Conservation (phyloP, 345 rosid species). For the Aegle marmelos region DNA sequence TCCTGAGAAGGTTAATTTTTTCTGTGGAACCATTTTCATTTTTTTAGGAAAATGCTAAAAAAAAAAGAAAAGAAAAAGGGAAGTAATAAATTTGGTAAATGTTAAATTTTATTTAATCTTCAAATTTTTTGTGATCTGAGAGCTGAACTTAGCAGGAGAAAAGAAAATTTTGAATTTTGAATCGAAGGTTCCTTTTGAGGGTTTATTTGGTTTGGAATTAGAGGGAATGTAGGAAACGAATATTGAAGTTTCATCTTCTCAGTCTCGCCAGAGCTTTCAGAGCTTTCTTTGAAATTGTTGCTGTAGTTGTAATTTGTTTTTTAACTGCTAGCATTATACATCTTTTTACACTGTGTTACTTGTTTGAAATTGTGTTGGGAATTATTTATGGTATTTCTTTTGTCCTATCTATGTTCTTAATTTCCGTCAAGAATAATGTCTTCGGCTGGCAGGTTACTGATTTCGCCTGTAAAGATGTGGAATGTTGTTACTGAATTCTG, state of each 20-base stretch:
- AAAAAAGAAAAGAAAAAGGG: not conserved
- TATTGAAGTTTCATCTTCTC: not conserved
- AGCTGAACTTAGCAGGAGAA: not conserved
- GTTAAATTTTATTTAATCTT: not conserved
- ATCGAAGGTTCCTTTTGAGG: not conserved
- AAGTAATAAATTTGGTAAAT: not conserved
- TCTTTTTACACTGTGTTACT: not conserved
- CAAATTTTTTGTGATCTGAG: not conserved
- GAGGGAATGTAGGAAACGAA: not conserved
- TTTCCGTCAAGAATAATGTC: not conserved
- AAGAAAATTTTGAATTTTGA: not conserved
- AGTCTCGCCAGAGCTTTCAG: not conserved
- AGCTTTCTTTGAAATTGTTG: not conserved
- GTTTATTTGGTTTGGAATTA: not conserved
- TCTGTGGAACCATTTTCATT: not conserved
- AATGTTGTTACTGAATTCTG: not conserved
- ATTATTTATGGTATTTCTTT: not conserved
- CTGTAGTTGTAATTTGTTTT: not conserved
- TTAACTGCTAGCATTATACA: not conserved
- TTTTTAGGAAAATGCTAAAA: not conserved
- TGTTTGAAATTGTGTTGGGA: not conserved
- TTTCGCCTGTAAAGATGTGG: not conserved
- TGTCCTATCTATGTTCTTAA: not conserved
- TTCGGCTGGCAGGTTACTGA: not conserved
- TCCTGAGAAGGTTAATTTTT: conserved; percentile 71